Conservation (phyloP, 1,284 basidiomycete species). For the Flammula alnicola region DNA sequence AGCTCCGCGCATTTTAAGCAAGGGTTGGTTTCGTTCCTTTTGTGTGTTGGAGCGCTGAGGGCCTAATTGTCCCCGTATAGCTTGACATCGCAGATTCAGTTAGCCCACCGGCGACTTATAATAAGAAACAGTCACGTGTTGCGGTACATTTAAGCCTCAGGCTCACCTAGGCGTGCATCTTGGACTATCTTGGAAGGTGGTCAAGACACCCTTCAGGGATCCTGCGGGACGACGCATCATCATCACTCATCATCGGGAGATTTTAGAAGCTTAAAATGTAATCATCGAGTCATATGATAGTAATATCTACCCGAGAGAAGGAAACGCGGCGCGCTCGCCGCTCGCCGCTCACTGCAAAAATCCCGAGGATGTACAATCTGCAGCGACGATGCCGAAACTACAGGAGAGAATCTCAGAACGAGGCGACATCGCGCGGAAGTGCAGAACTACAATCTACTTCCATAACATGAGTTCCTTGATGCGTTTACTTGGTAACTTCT, state of each 20-base stretch:
- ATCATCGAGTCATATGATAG: not conserved
- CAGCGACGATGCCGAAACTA: not conserved
- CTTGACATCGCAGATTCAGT: constrained; percentile 24
- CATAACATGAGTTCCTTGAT: too few relatives aligned
- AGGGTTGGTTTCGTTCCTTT: constrained; percentile 22
- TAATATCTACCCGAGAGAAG: constrained; percentile 10
- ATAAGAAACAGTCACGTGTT: constrained; percentile 5
- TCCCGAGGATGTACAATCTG: constrained; percentile 3
- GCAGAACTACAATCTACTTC: not conserved
- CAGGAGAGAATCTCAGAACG: not conserved
- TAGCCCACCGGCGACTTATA: constrained; percentile 15
- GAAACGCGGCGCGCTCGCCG: constrained; percentile 7
- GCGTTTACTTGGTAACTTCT: too few relatives aligned
- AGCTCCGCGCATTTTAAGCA: constrained; percentile 21
- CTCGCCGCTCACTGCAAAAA: not conserved
- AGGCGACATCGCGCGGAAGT: constrained; percentile 2
- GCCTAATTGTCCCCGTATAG: constrained; percentile 20
- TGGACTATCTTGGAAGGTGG: not conserved
- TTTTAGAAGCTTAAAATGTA: not conserved
- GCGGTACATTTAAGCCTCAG: not conserved
- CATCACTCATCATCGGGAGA: constrained; percentile 1
- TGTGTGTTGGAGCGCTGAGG: constrained; percentile 16
- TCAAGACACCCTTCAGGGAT: constrained; percentile 7
- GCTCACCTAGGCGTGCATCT: not conserved
- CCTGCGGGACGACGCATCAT: not conserved